Percentiles rank a stretch among this genome's conserved stretches.
Conservation (phyloP, 306 rosid species). For the Prunus persica region Prunus_persica_NCBIv2 NC_034012.1:12598501-12599000, state of each 20-base stretch:
- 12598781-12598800: constrained; percentile 55
- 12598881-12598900: constrained; percentile 43
- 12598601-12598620: constrained; percentile 50
- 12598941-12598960: neutral
- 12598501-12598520: constrained; percentile 41
- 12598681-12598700: constrained; percentile 51
- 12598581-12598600: constrained; percentile 71
- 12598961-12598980: neutral
- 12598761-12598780: constrained; percentile 47
- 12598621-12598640: constrained; percentile 60
- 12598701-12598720: constrained; percentile 4
- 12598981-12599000: neutral
- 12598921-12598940: neutral
- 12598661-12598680: constrained; percentile 62
- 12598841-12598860: constrained; percentile 55
- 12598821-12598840: constrained; percentile 69
- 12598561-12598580: constrained; percentile 69
- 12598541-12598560: constrained; percentile 45
- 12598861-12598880: constrained; percentile 53
- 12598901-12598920: neutral
- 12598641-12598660: constrained; percentile 60
- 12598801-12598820: constrained; percentile 45
- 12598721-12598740: constrained; percentile 5
- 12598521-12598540: constrained; percentile 45
- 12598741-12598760: constrained; percentile 42